Evolutionary conservation across 208 protist genomes (phyloP), one percentile per base, ranked within the genome.

Genomic region (Leptomonas seymouri): DNA sequence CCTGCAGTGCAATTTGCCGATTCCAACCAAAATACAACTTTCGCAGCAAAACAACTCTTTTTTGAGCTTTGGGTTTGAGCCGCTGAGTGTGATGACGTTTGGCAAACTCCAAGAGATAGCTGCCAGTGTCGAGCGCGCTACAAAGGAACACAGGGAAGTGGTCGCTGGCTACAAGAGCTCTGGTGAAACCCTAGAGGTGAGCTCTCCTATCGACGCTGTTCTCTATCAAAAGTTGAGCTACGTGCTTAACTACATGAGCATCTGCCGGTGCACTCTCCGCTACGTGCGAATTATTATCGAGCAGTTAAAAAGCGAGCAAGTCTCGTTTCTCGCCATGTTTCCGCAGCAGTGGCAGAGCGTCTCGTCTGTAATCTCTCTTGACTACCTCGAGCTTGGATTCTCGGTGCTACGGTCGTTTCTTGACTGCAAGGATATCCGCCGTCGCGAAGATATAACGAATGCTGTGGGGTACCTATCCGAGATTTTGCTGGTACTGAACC

Each of bases 1-100:
- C 1, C 63, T 79, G 18, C 69, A 78, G n/a, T 93, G 82, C 49
- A 84, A 81, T 62, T 72, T 96, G 45, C 86, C 86, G 1, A 73
- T 96, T 16, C 84, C 84, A 5, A 96, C 86, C 1, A 90, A 93
- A 79, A 88, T 94, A 53, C 74, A 89, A 39, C 85, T 96, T 14
- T 68, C 91, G 25, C 82, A 92, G 56, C 88, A 96, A 75, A 88
- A 68, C 63, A 81, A 84, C 58, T 85, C 86, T 0, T 93, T 96
- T 80, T 66, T 96, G 48, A 81, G 81, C 44, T 86, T 88, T 62
- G 91, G 91, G 15, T 94, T 96, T 78, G 91, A 96, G 50, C 86
- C 86, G 21, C 77, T 96, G 12, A 90, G 67, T 55, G 78, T 61
- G 18, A 96, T 96, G 88, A 65, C 63, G 16, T 91, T 85, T 80